phyloP scores from a whole-genome alignment of 1,284 basidiomycete genomes.

The Coriolopsis trogii region DNA sequence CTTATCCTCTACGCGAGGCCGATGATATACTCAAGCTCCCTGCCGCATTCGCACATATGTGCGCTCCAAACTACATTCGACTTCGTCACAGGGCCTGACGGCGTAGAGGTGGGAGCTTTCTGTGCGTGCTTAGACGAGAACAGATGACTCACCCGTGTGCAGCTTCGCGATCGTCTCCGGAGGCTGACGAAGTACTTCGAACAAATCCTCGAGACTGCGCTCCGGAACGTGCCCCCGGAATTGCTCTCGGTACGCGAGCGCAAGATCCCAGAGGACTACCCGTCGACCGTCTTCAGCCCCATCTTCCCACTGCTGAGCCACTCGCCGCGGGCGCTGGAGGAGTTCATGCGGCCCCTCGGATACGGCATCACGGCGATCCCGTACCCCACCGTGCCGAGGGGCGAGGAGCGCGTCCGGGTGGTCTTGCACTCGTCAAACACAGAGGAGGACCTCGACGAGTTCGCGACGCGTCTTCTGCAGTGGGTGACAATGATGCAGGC shows the following conservation, averaged over 20 bases:
- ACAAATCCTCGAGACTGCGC: conserved; percentile 5
- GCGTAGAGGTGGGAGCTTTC: conserved; percentile 8
- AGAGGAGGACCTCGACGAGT: conserved; percentile 53
- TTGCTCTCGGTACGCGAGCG: conserved; percentile 15
- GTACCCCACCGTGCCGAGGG: conserved; percentile 80
- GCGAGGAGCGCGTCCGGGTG: conserved; percentile 75
- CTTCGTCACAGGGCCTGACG: conserved; percentile 12
- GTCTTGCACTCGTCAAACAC: conserved; percentile 83
- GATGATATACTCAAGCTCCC: conserved; percentile 84
- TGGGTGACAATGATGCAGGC: conserved; percentile 22
- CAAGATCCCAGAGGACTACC: conserved; percentile 10
- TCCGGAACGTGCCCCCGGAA: conserved; percentile 11
- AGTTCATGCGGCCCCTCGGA: conserved; percentile 58
- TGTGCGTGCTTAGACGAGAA: neutral
- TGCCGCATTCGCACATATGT: conserved; percentile 65
- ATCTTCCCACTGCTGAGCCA: conserved; percentile 85
- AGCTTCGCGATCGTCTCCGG: conserved; percentile 12
- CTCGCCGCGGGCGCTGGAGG: conserved; percentile 66
- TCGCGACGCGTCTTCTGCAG: conserved; percentile 34
- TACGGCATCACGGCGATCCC: conserved; percentile 77
- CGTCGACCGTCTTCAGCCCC: conserved; percentile 40
- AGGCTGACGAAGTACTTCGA: conserved; percentile 13
- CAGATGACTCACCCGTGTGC: neutral
- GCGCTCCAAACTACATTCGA: conserved; percentile 19
- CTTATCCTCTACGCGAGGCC: conserved; percentile 92